Evolutionary conservation across 2,329 filamentous ascomycete genomes (phyloP).

Genomic region (Dryadomyces quercus-mongolicae): DNA sequence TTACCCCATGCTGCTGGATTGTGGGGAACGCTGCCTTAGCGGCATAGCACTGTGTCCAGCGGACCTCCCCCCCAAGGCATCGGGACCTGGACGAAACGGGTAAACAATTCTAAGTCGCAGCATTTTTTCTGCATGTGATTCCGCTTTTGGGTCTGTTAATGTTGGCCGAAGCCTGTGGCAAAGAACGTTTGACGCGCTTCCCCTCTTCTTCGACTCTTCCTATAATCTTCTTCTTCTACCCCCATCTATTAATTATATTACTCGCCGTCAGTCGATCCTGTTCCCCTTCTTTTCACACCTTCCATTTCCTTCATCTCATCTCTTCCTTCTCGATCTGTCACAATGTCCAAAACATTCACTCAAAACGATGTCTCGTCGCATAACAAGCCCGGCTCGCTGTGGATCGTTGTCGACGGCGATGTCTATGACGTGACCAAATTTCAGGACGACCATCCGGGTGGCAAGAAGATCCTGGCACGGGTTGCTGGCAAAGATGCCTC

Average conservation of each 20-base stretch:
- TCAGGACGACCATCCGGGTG: constrained; percentile 70
- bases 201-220: neutral
- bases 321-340: constrained; percentile 13
- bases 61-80: neutral
- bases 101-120: neutral
- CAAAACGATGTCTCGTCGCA: constrained; percentile 79
- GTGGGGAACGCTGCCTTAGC: neutral
- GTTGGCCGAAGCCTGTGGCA: neutral
- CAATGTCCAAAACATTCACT: constrained; percentile 82
- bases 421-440: constrained; percentile 92
- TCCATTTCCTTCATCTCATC: neutral
- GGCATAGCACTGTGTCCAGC: neutral
- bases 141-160: too few relatives aligned
- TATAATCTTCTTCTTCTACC: neutral
- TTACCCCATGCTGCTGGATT: neutral
- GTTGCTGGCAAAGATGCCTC: constrained; percentile 55
- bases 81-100: neutral
- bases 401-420: constrained; percentile 86
- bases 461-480: constrained; percentile 52
- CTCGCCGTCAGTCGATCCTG: neutral
- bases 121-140: constrained; percentile 1
- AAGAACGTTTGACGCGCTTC: neutral
- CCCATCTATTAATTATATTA: neutral
- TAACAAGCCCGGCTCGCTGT: constrained; percentile 76
- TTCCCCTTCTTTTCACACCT: neutral